Conservation (phyloP, 2,329 filamentous ascomycete genomes). For the Aspergillus felis region DNA sequence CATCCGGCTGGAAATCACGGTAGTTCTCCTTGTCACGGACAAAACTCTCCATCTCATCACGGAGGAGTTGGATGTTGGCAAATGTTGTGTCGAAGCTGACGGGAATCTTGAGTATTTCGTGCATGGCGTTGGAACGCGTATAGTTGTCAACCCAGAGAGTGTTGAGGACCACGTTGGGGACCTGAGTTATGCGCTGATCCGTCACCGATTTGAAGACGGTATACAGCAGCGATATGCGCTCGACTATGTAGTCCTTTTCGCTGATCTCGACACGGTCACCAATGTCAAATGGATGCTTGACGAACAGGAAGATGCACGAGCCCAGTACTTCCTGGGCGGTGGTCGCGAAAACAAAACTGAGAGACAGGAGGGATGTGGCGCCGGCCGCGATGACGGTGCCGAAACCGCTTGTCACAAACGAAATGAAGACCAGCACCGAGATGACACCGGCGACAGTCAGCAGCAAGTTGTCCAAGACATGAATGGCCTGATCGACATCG, state of each 20-base stretch:
- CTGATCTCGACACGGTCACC: constrained; percentile 86
- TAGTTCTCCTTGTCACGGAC: constrained; percentile 78
- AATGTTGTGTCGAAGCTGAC: constrained; percentile 84
- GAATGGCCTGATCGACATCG: constrained; percentile 91
- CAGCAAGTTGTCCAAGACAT: constrained; percentile 82
- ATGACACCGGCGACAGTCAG: constrained; percentile 76
- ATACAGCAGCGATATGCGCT: constrained; percentile 91
- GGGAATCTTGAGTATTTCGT: constrained; percentile 73
- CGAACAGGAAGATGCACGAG: constrained; percentile 96
- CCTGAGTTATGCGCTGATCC: constrained; percentile 73
- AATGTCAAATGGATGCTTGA: constrained; percentile 97
- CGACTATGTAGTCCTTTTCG: constrained; percentile 68
- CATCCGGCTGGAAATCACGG: constrained; percentile 84
- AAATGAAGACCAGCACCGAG: constrained; percentile 80
- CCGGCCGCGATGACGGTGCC: constrained; percentile 82
- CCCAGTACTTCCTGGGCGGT: constrained; percentile 95
- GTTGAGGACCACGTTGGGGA: constrained; percentile 91
- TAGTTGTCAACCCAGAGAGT: constrained; percentile 94
- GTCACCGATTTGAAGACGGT: constrained; percentile 84
- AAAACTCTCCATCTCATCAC: constrained; percentile 78
- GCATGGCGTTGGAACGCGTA: constrained; percentile 86
- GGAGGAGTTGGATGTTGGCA: constrained; percentile 82
- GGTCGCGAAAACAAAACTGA: constrained; percentile 94
- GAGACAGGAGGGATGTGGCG: constrained; percentile 83
- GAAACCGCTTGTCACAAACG: constrained; percentile 84